Conservation (phyloP, 306 rosid genomes). For the Quercus suber region DNA sequence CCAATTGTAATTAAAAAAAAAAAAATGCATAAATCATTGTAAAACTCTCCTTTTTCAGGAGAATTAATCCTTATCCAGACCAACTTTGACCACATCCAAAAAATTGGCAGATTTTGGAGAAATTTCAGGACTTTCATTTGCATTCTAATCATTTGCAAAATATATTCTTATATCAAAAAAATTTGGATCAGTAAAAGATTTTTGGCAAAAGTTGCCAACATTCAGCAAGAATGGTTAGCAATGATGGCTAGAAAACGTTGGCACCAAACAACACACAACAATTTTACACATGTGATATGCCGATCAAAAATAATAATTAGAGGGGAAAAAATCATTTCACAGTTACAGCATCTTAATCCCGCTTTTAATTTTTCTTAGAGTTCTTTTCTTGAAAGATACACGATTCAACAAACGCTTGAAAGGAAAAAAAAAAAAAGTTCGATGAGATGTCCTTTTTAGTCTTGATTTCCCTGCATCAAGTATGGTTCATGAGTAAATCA, state of each 20-base stretch:
- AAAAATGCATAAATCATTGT: too few species aligned
- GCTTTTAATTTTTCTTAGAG: slow-evolving; percentile 36
- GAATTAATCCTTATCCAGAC: too few species aligned
- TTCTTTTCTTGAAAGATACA: slow-evolving; percentile 54
- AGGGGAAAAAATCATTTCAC: background rate
- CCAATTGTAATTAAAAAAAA: too few species aligned
- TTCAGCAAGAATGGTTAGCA: background rate
- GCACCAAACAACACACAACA: background rate
- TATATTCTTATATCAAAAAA: background rate
- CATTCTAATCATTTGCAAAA: background rate
- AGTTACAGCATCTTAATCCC: slow-evolving; percentile 24
- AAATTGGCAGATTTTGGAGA: background rate
- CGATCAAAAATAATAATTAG: background rate
- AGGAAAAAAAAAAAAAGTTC: slow-evolving; percentile 27
- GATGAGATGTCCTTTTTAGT: slow-evolving; percentile 36
- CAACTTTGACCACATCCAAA: background rate
- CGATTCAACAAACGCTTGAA: slow-evolving; percentile 50
- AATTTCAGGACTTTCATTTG: background rate
- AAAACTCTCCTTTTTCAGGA: too few species aligned
- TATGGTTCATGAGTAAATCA: slow-evolving; percentile 12
- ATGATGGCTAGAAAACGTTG: background rate
- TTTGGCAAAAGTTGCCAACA: background rate
- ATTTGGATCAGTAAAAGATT: background rate
- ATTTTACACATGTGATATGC: background rate
- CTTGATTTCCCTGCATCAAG: slow-evolving; percentile 46